These are phyloP conservation scores for Capronia coronata DNA, from an alignment of 2,329 filamentous ascomycete genomes.

Conservation along the genomic window DNA sequence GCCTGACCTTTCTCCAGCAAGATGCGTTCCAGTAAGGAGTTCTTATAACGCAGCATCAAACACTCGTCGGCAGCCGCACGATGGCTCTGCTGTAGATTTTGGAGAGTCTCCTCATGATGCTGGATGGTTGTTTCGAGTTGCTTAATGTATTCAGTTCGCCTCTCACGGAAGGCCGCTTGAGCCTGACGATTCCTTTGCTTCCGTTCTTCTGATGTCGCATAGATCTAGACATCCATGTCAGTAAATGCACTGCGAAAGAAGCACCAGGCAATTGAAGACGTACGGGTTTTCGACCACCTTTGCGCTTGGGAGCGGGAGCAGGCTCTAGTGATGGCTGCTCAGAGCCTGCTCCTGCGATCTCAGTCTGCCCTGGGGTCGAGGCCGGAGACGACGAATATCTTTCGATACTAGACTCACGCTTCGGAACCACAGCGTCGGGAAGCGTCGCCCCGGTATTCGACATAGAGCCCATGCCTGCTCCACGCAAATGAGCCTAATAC, in stretches of 20 bases:
- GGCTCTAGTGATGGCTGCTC: conserved; percentile 33
- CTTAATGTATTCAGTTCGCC: conserved; percentile 98
- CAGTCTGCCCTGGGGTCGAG: conserved; percentile 43
- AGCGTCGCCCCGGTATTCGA: conserved; percentile 36
- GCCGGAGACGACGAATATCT: conserved; percentile 41
- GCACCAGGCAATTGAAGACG: conserved; percentile 34
- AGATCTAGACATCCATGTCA: conserved; percentile 59
- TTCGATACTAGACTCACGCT: conserved; percentile 38
- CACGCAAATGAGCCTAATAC: conserved; percentile 26
- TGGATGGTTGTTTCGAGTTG: conserved; percentile 96
- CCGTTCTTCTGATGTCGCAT: conserved; percentile 95
- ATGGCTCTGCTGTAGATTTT: conserved; percentile 88
- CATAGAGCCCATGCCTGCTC: conserved; percentile 41
- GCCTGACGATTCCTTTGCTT: conserved; percentile 97
- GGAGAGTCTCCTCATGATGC: conserved; percentile 88
- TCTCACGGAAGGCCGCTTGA: conserved; percentile 93
- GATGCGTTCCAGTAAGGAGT: conserved; percentile 90
- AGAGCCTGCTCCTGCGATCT: conserved; percentile 29
- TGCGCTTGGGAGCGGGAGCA: conserved; percentile 70
- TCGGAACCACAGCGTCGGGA: conserved; percentile 40
- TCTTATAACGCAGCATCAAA: conserved; percentile 97
- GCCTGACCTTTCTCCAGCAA: conserved; percentile 81
- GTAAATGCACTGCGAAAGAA: background rate
- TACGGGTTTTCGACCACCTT: conserved; percentile 96
- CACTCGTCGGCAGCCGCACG: conserved; percentile 93